phyloP scores from a whole-genome alignment of 495 filamentous ascomycete genomes.

The Evansstolkia leycettana region DNA sequence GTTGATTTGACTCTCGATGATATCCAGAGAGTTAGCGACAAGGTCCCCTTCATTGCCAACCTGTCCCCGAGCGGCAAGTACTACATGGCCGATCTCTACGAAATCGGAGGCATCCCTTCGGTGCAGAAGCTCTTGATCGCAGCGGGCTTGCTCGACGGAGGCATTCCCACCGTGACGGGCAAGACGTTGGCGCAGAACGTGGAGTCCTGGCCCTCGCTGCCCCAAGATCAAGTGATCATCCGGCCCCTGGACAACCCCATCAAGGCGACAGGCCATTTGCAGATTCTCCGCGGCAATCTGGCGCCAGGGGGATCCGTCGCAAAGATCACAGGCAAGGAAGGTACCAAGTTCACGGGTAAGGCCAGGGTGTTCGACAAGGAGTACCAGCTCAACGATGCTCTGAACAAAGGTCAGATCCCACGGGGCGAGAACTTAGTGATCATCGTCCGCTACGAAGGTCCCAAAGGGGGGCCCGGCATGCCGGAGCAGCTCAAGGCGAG shows the following conservation, averaged over 20 bases:
- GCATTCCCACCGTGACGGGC: constrained; percentile 83
- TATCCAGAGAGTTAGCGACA: constrained; percentile 74
- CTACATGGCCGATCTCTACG: constrained; percentile 92
- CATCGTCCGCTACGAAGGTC: constrained; percentile 90
- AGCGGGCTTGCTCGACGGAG: constrained; percentile 68
- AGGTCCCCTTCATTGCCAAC: constrained; percentile 89
- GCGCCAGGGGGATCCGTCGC: constrained; percentile 87
- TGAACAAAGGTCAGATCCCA: constrained; percentile 60
- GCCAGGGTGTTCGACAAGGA: constrained; percentile 92
- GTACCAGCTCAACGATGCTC: constrained; percentile 58
- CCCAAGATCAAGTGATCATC: constrained; percentile 76
- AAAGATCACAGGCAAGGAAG: constrained; percentile 97
- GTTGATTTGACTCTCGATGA: constrained; percentile 79
- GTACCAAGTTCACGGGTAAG: constrained; percentile 65
- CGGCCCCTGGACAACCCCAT: constrained; percentile 72
- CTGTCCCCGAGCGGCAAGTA: constrained; percentile 79
- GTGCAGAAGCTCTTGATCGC: constrained; percentile 89
- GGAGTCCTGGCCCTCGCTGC: constrained; percentile 63
- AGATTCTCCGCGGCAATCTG: constrained; percentile 82
- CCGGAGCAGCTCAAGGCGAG: constrained; percentile 90
- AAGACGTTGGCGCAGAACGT: constrained; percentile 85
- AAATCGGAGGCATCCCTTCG: constrained; percentile 79
- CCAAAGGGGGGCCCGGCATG: constrained; percentile 94
- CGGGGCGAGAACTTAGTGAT: constrained; percentile 77
- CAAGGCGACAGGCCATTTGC: constrained; percentile 78